Percentiles rank a stretch among this genome's conserved stretches.
phyloP scores from a whole-genome alignment of 2,329 filamentous ascomycete genomes.

The Gremmenia infestans region DNA sequence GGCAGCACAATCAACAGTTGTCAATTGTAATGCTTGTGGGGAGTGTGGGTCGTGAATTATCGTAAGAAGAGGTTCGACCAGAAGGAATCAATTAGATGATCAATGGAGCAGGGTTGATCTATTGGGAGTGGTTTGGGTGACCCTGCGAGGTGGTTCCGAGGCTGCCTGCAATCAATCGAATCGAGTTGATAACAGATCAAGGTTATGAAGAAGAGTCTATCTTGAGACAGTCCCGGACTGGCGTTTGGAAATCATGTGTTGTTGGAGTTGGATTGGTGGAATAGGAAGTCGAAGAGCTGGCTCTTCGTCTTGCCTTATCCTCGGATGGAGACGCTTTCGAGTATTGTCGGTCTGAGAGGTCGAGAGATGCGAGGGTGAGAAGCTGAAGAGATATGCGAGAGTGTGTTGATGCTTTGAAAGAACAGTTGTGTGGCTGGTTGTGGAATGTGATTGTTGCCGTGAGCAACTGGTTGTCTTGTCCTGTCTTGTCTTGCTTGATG shows the following conservation, averaged over 20 bases:
- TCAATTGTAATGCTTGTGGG: conserved; percentile 16
- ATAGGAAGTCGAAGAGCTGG: conserved; percentile 44
- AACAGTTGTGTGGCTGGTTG: conserved; percentile 9
- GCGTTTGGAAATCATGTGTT: conserved; percentile 39
- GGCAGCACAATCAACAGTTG: conserved; percentile 15
- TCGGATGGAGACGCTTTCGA: conserved; percentile 3
- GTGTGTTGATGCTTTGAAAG: not conserved
- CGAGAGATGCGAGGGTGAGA: not conserved
- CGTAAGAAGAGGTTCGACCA: conserved; percentile 6
- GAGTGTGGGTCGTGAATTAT: conserved; percentile 5
- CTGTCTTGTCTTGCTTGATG: not conserved
- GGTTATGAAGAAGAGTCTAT: conserved; percentile 29
- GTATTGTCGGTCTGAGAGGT: not conserved
- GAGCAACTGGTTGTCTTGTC: conserved; percentile 9
- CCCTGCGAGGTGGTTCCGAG: conserved; percentile 9
- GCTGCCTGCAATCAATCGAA: conserved; percentile 7
- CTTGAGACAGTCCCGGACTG: conserved; percentile 35
- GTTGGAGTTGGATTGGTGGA: conserved; percentile 34
- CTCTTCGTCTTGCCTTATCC: conserved; percentile 37
- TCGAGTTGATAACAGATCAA: conserved; percentile 21
- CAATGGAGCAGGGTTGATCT: conserved; percentile 3
- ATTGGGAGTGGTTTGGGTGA: conserved; percentile 5
- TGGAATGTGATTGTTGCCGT: conserved; percentile 19
- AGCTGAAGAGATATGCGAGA: conserved; percentile 5
- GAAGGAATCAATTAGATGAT: conserved; percentile 1